A percentile compares a stretch with the other conserved stretches of the same genome.
phyloP scores from a whole-genome alignment of 805 yeast genomes.

The Metschnikowia bowlesiae region DNA sequence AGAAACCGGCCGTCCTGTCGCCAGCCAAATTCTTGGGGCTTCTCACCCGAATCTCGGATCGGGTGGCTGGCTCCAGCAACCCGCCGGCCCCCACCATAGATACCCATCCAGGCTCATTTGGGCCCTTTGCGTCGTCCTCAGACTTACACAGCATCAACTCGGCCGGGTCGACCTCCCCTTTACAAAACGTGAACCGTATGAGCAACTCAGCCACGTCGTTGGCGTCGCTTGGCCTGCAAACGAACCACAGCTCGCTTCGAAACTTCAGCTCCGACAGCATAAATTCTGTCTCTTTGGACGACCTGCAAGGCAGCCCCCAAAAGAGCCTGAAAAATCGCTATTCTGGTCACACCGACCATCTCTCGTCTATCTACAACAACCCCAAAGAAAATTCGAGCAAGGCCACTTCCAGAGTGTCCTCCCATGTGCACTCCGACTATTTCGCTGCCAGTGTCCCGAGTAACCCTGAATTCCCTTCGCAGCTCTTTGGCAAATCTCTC shows the following conservation, averaged over 20 bases:
- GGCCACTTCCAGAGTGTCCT: neutral
- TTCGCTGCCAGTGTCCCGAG: neutral
- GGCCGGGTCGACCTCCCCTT: neutral
- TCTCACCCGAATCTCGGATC: constrained; percentile 12
- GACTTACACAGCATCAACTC: neutral
- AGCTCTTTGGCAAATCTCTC: constrained; percentile 34
- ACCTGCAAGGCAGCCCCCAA: neutral
- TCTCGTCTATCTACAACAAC: neutral
- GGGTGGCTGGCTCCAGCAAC: constrained; percentile 14
- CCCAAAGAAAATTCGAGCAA: neutral
- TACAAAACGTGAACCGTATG: neutral
- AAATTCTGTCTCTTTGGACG: neutral
- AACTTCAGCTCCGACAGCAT: constrained; percentile 3
- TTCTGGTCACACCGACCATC: constrained; percentile 10
- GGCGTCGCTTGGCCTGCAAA: neutral
- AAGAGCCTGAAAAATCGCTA: neutral
- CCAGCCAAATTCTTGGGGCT: constrained; percentile 13
- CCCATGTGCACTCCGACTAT: neutral
- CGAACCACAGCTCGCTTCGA: neutral
- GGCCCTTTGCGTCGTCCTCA: neutral
- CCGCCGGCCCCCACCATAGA: constrained; percentile 12
- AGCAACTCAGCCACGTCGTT: neutral
- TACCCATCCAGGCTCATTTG: constrained; percentile 1
- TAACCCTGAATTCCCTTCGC: neutral
- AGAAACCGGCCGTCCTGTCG: constrained; percentile 1